A percentile compares a stretch with the other conserved stretches of the same genome.
Evolutionary conservation across 2,329 filamentous ascomycete genomes (phyloP).

Genomic region (Corinectria fuckeliana): DNA sequence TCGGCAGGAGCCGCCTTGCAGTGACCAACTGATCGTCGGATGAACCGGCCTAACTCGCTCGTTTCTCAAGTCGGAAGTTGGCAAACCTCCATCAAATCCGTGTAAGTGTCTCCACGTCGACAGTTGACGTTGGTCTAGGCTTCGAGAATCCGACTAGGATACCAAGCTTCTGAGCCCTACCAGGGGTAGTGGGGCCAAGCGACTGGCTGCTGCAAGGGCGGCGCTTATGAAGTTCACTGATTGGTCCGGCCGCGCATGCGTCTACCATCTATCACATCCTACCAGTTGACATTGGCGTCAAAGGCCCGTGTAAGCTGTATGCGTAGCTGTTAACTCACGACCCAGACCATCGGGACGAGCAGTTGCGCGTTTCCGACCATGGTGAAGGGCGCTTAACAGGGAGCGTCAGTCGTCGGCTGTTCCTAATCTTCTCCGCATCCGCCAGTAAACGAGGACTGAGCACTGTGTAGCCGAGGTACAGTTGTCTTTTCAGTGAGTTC

Average conservation of each 20-base stretch:
- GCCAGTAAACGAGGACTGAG: not conserved
- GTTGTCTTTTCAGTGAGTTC: slow-evolving; percentile 1
- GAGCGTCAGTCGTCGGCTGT: not conserved
- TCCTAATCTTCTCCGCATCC: slow-evolving; percentile 4
- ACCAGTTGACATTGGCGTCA: slow-evolving; percentile 28
- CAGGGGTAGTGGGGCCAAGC: slow-evolving; percentile 33
- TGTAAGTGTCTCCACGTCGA: slow-evolving; percentile 9
- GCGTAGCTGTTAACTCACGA: not conserved
- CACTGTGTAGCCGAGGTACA: not conserved
- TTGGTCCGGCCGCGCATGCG: slow-evolving; percentile 32
- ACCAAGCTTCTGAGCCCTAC: slow-evolving; percentile 28
- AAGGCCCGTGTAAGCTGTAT: slow-evolving; percentile 17
- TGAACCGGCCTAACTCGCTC: not conserved
- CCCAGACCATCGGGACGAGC: not conserved
- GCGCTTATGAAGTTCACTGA: slow-evolving; percentile 39
- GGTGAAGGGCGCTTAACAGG: slow-evolving; percentile 1
- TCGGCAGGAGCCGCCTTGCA: not conserved
- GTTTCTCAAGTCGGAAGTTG: not conserved
- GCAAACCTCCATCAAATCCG: slow-evolving; percentile 15
- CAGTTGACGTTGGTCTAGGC: slow-evolving; percentile 26
- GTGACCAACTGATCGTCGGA: not conserved
- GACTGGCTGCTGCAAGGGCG: slow-evolving; percentile 38
- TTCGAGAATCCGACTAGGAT: slow-evolving; percentile 18
- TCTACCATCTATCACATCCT: slow-evolving; percentile 34
- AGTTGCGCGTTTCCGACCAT: not conserved